These are phyloP conservation scores for Alloascoidea hylecoeti DNA, from an alignment of 805 yeast genomes.

Conservation along the genomic window DNA sequence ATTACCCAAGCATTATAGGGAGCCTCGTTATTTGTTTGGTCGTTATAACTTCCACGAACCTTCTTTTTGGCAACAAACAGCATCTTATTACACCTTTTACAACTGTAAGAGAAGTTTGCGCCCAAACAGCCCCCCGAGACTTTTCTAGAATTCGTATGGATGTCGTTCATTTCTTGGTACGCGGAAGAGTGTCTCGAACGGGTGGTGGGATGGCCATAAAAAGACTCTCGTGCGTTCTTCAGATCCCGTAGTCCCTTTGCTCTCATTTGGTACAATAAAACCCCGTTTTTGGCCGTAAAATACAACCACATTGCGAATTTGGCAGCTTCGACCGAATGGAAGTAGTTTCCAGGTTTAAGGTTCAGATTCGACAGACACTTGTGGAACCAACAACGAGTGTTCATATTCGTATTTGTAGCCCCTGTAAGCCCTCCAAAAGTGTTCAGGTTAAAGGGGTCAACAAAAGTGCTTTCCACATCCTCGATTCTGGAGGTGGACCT, in stretches of 20 bases:
- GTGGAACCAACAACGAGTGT: background rate
- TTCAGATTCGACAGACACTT: background rate
- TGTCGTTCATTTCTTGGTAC: background rate
- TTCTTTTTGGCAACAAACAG: background rate
- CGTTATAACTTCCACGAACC: background rate
- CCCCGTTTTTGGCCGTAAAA: background rate
- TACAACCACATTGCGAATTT: slow-evolving; percentile 1
- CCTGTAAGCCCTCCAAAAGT: too few species aligned
- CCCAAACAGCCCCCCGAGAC: too few species aligned
- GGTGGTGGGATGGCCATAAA: background rate
- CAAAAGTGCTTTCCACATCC: background rate
- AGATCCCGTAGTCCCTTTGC: background rate
- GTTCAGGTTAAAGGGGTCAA: background rate
- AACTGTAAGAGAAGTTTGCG: background rate
- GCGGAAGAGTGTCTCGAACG: background rate
- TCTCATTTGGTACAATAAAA: background rate
- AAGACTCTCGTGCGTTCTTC: background rate
- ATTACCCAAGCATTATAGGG: background rate
- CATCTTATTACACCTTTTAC: background rate
- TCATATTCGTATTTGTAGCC: background rate
- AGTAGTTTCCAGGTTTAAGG: background rate
- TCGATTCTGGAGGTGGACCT: background rate
- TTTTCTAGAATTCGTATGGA: background rate
- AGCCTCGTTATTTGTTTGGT: background rate
- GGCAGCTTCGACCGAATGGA: background rate